Conservation (phyloP, 257 asterid species). For the Lantana camara region DNA sequence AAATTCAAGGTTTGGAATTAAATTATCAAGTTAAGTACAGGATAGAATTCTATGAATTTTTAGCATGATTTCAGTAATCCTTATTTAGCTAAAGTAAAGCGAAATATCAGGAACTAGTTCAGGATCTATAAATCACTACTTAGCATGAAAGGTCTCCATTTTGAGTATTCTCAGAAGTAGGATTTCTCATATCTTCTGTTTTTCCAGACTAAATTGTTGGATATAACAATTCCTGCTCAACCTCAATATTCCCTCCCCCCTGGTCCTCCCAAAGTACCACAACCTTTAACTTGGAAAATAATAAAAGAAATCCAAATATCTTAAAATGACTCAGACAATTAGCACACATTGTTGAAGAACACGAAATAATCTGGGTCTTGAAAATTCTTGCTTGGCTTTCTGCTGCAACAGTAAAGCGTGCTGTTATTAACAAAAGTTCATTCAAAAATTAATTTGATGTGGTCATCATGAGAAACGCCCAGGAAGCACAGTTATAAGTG, state of each 20-base stretch:
- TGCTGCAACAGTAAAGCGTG: neutral
- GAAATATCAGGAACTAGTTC: neutral
- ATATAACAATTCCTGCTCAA: neutral
- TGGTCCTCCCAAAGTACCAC: neutral
- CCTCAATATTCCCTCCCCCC: neutral
- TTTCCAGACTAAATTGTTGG: neutral
- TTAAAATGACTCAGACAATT: neutral
- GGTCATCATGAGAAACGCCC: slow-evolving; percentile 14
- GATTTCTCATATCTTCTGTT: no score
- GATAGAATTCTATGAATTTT: neutral
- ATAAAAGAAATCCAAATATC: neutral
- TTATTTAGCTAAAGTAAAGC: neutral
- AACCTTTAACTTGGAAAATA: slow-evolving; percentile 4
- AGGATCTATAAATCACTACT: slow-evolving; percentile 9
- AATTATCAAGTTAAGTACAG: slow-evolving; percentile 9
- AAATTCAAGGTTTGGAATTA: slow-evolving; percentile 14
- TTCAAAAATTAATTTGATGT: slow-evolving; percentile 5
- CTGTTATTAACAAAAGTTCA: neutral
- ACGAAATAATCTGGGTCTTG: slow-evolving; percentile 6
- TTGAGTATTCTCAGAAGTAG: neutral
- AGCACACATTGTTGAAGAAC: slow-evolving; percentile 2
- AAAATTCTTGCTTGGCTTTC: neutral
- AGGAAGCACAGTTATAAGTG: slow-evolving; percentile 8
- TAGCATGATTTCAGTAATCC: slow-evolving; percentile 1
- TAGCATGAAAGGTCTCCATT: slow-evolving; percentile 18